Evolutionary conservation across 257 asterid species (phyloP), one percentile per base, ranked within the genome.

Genomic region (Lantana camara): DNA sequence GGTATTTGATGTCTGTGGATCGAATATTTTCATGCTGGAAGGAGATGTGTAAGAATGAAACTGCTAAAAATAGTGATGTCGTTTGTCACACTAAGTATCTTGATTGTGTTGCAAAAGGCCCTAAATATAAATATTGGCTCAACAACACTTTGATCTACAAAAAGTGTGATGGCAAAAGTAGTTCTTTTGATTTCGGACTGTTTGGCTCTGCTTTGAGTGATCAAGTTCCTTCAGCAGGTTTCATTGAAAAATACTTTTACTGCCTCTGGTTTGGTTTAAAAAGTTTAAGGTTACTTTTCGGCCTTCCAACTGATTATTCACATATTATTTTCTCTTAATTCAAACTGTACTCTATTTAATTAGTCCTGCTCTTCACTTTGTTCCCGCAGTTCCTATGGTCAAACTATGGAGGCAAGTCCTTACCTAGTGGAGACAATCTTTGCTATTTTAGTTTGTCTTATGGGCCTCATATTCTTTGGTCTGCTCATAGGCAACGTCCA

Each of bases 181-280:
- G 78, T 61, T 68, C 65, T 53, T 89, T 48, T 69, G 78, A 76
- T 13, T 92, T 75, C 38, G 97, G 98, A 19, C 72, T 92, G 78
- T 92, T 89, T 32, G 80, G 83, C 29, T 81, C 80, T 61, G 87
- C 90, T 52, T 63, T 73, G 66, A 41, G 27, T 6, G 95, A 92
- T 40, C 78, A 81, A 58, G 93, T 87, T 41, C 62, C 95, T 20
- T 79, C 88, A 0, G 77, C 84, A 12, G 48, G 27, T 49, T 69
- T 92, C 47, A 3, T 80, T 4, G 83, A 83, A 4, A 85, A 83
- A 68, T 87, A 77, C 75, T 87, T 89, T 42, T 89, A 89, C 69
- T 89, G 96, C 48, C 83, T 92, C 24, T 92, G 98, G 97, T 89
- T 88, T 75, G 97, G 98, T 23, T 73, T 92, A 53, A 80, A 81